Conservation (phyloP, 768 basidiomycete genomes). For the Gautieria morchelliformis region DNA sequence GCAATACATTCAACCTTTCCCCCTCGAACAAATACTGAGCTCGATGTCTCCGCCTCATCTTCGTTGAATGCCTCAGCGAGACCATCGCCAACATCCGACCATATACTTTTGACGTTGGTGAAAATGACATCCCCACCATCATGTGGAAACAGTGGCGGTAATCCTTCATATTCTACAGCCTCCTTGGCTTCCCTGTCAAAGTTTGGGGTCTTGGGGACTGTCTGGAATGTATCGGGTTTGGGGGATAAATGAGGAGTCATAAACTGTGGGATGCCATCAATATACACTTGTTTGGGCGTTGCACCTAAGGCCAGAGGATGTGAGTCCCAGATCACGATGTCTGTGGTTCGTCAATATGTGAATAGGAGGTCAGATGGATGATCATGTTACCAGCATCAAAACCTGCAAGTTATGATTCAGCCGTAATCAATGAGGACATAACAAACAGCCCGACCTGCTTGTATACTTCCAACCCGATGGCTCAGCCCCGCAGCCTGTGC, state of each 20-base stretch:
- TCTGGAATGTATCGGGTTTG: slow-evolving; percentile 25
- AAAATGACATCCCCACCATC: slow-evolving; percentile 43
- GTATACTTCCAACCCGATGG: slow-evolving; percentile 75
- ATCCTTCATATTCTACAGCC: slow-evolving; percentile 57
- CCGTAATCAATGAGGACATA: background rate
- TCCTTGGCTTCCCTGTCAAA: slow-evolving; percentile 60
- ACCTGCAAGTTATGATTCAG: slow-evolving; percentile 27
- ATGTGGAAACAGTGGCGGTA: slow-evolving; percentile 55
- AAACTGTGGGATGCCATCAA: slow-evolving; percentile 34
- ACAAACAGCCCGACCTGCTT: slow-evolving; percentile 33
- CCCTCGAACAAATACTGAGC: slow-evolving; percentile 33
- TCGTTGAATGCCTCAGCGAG: slow-evolving; percentile 28
- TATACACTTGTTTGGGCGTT: slow-evolving; percentile 34
- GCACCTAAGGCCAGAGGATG: slow-evolving; percentile 35
- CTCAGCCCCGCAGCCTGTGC: slow-evolving; percentile 68
- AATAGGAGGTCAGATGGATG: background rate
- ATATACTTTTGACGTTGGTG: slow-evolving; percentile 50
- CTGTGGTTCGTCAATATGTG: slow-evolving; percentile 15
- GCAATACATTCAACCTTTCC: slow-evolving; percentile 43
- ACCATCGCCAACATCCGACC: slow-evolving; percentile 48
- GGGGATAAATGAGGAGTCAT: slow-evolving; percentile 9
- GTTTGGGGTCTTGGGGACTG: slow-evolving; percentile 50
- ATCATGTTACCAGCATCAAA: slow-evolving; percentile 47
- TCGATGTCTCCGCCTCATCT: slow-evolving; percentile 11
- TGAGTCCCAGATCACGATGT: slow-evolving; percentile 61